phyloP scores from a whole-genome alignment of 2,329 filamentous ascomycete genomes.

The Colletotrichum tropicale region DNA sequence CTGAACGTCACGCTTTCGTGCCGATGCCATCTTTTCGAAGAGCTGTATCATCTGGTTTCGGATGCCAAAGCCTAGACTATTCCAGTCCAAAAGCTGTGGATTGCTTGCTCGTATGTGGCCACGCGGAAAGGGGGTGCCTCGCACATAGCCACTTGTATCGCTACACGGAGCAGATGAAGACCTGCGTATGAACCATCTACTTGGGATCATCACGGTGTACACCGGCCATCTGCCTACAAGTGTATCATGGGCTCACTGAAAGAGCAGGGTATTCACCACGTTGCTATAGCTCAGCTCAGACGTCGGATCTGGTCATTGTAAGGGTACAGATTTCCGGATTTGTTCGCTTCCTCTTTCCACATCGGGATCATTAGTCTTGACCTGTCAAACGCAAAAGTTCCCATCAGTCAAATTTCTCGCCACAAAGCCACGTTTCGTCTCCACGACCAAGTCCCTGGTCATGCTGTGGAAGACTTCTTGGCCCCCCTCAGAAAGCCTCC shows the following conservation, averaged over 20 bases:
- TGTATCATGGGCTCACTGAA: background rate
- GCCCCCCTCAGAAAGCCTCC: background rate
- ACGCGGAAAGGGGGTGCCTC: background rate
- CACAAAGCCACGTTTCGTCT: constrained; percentile 5
- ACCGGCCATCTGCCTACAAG: constrained; percentile 12
- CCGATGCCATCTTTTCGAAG: background rate
- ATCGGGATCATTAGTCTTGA: constrained; percentile 28
- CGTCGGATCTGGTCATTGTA: constrained; percentile 24
- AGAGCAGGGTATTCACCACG: constrained; percentile 10
- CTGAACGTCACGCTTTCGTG: background rate
- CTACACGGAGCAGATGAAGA: background rate
- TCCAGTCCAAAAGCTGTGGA: background rate
- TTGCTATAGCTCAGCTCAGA: constrained; percentile 27
- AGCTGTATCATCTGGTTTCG: background rate
- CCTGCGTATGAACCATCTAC: constrained; percentile 11
- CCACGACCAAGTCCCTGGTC: background rate
- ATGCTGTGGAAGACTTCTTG: constrained; percentile 7
- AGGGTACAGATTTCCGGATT: constrained; percentile 30
- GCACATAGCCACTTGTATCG: background rate
- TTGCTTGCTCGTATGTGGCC: background rate
- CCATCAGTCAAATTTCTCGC: background rate
- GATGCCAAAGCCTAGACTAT: background rate
- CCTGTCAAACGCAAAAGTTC: background rate
- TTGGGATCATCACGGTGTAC: constrained; percentile 17
- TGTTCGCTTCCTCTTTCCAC: constrained; percentile 46